Conservation (phyloP, 2,329 filamentous ascomycete species). For the Aspergillus fumigatiaffinis region DNA sequence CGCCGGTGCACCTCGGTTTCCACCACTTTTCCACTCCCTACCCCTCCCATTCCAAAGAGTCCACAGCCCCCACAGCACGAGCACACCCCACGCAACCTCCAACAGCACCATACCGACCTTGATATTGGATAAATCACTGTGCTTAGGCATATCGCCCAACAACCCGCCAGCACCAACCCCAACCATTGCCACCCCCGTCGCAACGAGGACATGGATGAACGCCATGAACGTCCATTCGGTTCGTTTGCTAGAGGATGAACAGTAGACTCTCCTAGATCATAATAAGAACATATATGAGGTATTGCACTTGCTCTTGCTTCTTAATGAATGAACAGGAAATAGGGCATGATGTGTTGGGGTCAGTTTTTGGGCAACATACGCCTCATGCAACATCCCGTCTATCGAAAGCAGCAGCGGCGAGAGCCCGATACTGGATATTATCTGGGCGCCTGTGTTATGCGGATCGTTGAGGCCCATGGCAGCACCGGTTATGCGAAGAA, state of each 20-base stretch:
- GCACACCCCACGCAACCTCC: background rate
- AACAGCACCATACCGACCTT: conserved; percentile 3
- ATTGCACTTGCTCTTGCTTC: background rate
- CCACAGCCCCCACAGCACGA: background rate
- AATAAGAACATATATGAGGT: background rate
- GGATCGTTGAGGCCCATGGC: conserved; percentile 1
- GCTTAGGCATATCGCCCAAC: background rate
- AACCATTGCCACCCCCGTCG: conserved; percentile 1
- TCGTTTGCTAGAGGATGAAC: background rate
- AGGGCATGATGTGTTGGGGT: background rate
- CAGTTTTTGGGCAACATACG: background rate
- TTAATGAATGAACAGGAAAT: background rate
- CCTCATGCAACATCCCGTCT: background rate
- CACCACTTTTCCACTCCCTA: background rate
- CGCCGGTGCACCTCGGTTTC: background rate
- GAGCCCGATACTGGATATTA: background rate
- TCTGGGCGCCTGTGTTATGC: background rate
- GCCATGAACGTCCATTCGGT: background rate
- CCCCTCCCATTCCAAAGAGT: background rate
- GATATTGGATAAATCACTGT: background rate
- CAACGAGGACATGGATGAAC: conserved; percentile 2
- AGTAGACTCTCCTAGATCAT: background rate
- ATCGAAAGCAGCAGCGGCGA: background rate
- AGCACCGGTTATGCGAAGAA: conserved; percentile 4
- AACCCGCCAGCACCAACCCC: background rate